Percentiles rank a stretch among this genome's conserved stretches.
Conservation (phyloP, 169 alveolate species). For the Plasmodium blacklocki region DNA sequence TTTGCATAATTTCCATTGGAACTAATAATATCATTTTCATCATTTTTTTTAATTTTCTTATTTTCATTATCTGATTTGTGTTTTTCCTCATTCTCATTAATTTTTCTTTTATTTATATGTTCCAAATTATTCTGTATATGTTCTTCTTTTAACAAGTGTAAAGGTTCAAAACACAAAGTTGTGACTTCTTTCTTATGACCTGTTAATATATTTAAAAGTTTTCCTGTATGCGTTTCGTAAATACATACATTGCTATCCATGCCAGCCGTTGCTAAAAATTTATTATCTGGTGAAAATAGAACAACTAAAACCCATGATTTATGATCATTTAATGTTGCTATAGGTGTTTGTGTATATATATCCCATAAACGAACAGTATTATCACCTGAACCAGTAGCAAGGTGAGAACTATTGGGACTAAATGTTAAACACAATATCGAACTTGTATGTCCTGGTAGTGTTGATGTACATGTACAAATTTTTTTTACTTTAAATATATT, state of each 20-base stretch:
- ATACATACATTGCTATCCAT: slow-evolving; percentile 90
- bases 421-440: slow-evolving; percentile 91
- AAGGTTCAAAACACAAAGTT: slow-evolving; percentile 92
- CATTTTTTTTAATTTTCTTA: not conserved
- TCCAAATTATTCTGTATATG: slow-evolving; percentile 14
- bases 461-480: slow-evolving; percentile 92
- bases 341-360: slow-evolving; percentile 94
- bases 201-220: slow-evolving; percentile 69
- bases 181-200: slow-evolving; percentile 85
- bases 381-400: slow-evolving; percentile 97
- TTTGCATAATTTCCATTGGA: not conserved
- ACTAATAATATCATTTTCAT: not conserved
- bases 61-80: not conserved
- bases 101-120: slow-evolving; percentile 14
- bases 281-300: slow-evolving; percentile 95
- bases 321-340: slow-evolving; percentile 92
- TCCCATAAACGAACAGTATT: slow-evolving; percentile 96
- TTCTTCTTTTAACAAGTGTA: slow-evolving; percentile 83
- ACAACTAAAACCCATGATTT: slow-evolving; percentile 94
- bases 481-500: slow-evolving; percentile 91
- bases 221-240: slow-evolving; percentile 87
- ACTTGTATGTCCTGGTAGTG: slow-evolving; percentile 94
- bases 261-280: slow-evolving; percentile 93
- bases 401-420: slow-evolving; percentile 92
- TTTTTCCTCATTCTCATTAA: not conserved